Evolutionary conservation across 305 asterid species (phyloP).

Genomic region (Andrographis paniculata): DNA sequence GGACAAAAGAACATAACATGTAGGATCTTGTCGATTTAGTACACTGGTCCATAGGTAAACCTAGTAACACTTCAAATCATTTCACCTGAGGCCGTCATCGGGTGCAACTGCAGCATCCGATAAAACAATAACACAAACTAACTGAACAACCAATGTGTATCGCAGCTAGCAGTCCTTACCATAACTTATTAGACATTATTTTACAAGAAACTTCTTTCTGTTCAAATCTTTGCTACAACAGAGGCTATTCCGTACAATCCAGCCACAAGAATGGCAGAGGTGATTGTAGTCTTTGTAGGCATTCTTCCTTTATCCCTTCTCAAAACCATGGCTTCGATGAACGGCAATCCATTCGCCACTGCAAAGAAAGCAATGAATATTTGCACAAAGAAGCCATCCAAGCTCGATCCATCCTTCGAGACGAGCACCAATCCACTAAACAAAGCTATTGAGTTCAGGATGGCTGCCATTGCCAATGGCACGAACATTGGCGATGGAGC

Average conservation of each 20-base stretch:
- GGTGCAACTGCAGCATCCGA: too few species aligned
- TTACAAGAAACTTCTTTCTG: too few species aligned
- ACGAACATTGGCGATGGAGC: conserved; percentile 52
- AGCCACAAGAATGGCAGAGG: conserved; percentile 30
- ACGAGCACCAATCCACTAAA: conserved; percentile 19
- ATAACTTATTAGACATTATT: too few species aligned
- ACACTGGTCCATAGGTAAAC: too few species aligned
- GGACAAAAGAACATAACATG: not conserved
- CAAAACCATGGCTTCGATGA: conserved; percentile 50
- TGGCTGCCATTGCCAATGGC: conserved; percentile 35
- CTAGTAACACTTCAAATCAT: too few species aligned
- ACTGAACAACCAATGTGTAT: too few species aligned
- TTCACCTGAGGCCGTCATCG: too few species aligned
- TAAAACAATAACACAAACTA: too few species aligned
- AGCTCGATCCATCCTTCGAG: conserved; percentile 18
- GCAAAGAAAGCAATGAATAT: conserved; percentile 47
- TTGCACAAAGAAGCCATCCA: conserved; percentile 34
- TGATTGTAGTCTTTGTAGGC: conserved; percentile 38
- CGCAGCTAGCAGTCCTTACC: too few species aligned
- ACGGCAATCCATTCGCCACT: conserved; percentile 49
- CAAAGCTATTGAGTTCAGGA: conserved; percentile 42
- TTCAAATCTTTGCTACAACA: conserved; percentile 10
- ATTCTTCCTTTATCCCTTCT: conserved; percentile 65
- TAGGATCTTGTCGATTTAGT: too few species aligned
- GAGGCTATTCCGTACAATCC: conserved; percentile 20